Base-by-base conservation (phyloP, 176 grass and related monocot genomes). In the Stipa capillata region DNA sequence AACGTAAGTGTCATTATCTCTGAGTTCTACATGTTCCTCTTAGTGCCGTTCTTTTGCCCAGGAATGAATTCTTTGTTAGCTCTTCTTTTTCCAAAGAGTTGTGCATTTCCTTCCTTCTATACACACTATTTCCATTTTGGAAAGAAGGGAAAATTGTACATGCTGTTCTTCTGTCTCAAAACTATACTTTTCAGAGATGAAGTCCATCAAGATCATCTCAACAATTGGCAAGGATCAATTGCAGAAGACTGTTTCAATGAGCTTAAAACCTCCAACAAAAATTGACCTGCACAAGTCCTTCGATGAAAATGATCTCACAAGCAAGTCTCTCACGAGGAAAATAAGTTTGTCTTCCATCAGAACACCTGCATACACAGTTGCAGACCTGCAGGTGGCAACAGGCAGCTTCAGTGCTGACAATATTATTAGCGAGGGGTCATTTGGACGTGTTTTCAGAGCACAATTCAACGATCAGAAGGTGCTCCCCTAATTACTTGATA, bases 321-420 rank as follows among this genome's bases (percentile, higher is more conserved):
- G 64, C 81, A 98, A 87, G 39, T 74, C 81, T 52, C 8, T 89
- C 54, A 20, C 79, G 80, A 93, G 89, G 78, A 94, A 91, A 78
- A 81, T 78, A 69, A 89, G 76, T 71, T 77, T 84, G 47, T 78
- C 83, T 82, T 83, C 92, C 65, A 94, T 98, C 69, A 87, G 63
- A 81, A 80, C 77, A 82, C 85, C 80, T 43, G 81, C 61, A 64
- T 98, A 98, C 79, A 93, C 96, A 47, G 90, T 98, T 72, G 90
- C 96, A 64, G 96, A 98, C 78, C 59, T 98, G 54, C 92, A 98
- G 79, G 69, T 98, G 65, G 96, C 96, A 59, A 98, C 92, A 14
- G 83, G 88, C 74, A 95, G 90, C 82, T 98, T 98, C 77, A 89
- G 83, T 71, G 69, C 85, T 84, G 92, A 94, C 43, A 93, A 90